Base-by-base conservation (phyloP, 441 rosid species). In the Metrosideros polymorpha region DNA sequence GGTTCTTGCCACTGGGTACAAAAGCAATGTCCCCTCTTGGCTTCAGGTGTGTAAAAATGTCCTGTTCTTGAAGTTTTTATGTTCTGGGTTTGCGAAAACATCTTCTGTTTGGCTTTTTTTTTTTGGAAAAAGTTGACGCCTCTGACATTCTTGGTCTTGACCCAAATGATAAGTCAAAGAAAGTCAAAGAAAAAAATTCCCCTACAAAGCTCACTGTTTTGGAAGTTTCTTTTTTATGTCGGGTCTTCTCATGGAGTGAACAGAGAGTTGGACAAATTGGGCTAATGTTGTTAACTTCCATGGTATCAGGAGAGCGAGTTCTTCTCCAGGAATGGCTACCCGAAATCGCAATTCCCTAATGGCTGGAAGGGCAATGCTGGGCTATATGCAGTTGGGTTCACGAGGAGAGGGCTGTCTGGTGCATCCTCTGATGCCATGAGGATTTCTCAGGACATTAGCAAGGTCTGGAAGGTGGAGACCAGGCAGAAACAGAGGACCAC, bases 11-110 rank as follows among this genome's bases (percentile, higher is more conserved):
- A 85, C 87, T 24, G 87, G 87, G 35, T 85, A 77, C 84, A 83
- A 83, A 55, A 85, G 87, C 75, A 85, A 85, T 19, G 87, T 85
- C 30, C 87, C 87, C 43, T 85, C 66, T 85, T 85, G 87, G 87
- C 87, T 85, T 59, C 35, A 43, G 84, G 87, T 85, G 35, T 35
- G 84, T 43, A 42, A 55, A 32, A 39, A 24, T 42, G 27, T 59
- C 55, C 84, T 18, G 61, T 18, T 83, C 83, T 47, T 71, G 47
- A 39, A 22, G 79, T 71, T 71, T 71, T 71, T 71, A 39, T 71
- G 47, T 39, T 35, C n/a, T 71, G 79, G 27, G n/a, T 3, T 35
- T 66, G 79, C n/a, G n/a, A 35, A 66, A 9, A 66, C 19, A 6
- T 10, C 13, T 61, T 57, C 25, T 30, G 25, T 32, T 63, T 9